phyloP scores from a whole-genome alignment of 148 eudicot genomes.

The Euryodendron excelsum region DNA sequence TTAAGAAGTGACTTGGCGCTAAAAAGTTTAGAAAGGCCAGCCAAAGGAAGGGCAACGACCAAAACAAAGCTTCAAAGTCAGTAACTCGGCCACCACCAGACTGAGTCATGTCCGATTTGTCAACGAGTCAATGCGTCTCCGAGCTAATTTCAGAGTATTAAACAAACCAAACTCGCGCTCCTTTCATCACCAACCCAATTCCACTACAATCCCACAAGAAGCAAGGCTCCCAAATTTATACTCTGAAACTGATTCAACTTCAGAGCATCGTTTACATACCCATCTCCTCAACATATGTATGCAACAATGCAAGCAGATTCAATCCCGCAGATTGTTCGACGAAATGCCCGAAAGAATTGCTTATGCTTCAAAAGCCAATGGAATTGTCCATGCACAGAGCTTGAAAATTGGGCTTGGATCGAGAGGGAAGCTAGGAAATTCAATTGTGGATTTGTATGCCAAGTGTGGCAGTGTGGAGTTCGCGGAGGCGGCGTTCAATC shows the following conservation, averaged over 20 bases:
- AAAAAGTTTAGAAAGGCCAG: too few species aligned
- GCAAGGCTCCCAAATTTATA: not conserved
- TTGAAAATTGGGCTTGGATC: conserved; percentile 48
- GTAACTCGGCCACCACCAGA: not conserved
- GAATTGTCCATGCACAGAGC: conserved; percentile 49
- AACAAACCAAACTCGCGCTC: conserved; percentile 11
- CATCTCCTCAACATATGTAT: conserved; percentile 39
- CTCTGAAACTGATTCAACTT: conserved; percentile 7
- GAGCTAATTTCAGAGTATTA: conserved; percentile 17
- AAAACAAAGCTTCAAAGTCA: not conserved
- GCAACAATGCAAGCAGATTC: conserved; percentile 52
- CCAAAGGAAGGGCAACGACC: not conserved
- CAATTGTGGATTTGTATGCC: conserved; percentile 77
- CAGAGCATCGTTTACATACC: conserved; percentile 17
- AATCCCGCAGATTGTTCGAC: conserved; percentile 56
- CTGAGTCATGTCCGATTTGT: not conserved
- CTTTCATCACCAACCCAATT: conserved; percentile 15
- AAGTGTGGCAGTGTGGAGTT: conserved; percentile 63
- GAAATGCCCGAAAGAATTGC: conserved; percentile 64
- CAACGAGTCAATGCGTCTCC: conserved; percentile 18
- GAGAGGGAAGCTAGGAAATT: conserved; percentile 56
- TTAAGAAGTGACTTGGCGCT: not conserved
- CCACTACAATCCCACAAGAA: conserved; percentile 12
- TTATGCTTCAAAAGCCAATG: conserved; percentile 27
- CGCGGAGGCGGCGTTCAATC: conserved; percentile 47